Percentiles rank a stretch among this genome's conserved stretches.
Conservation (phyloP, 306 rosid species). For the Medicago ruthenica region DNA sequence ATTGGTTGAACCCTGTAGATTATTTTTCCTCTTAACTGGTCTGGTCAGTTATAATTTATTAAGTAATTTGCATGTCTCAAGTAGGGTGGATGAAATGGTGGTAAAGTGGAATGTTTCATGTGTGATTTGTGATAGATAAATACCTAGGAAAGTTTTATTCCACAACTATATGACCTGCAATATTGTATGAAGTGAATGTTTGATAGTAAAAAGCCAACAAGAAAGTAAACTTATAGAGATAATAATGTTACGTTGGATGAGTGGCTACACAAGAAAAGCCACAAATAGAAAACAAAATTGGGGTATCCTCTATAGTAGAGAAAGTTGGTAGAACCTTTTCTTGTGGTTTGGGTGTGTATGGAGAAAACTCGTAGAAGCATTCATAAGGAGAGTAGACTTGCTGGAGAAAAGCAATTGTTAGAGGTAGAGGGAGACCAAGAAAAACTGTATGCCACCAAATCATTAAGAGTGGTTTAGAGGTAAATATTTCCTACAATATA, state of each 20-base stretch:
- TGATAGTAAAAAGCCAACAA: neutral
- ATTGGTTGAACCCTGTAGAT: slow-evolving; percentile 4
- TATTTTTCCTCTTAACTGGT: no score
- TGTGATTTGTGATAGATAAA: neutral
- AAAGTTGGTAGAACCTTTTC: neutral
- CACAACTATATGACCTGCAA: neutral
- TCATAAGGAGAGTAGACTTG: neutral
- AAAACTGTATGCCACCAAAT: neutral
- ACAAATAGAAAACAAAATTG: neutral
- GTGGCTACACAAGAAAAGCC: neutral
- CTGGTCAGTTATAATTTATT: no score
- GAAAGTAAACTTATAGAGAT: neutral
- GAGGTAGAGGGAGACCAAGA: neutral
- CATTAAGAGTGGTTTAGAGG: neutral
- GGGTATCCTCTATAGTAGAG: neutral
- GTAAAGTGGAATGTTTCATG: neutral
- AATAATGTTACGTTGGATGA: neutral
- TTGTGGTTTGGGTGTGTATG: neutral
- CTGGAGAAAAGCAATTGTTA: neutral
- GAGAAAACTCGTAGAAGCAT: neutral
- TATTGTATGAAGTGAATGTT: neutral
- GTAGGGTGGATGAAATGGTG: neutral
- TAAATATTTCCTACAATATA: neutral
- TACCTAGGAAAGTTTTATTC: neutral
- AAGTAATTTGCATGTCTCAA: no score